Percentiles rank a stretch among this genome's conserved stretches.
Evolutionary conservation across 2,329 filamentous ascomycete genomes (phyloP).

Genomic region (Amauroascus niger): DNA sequence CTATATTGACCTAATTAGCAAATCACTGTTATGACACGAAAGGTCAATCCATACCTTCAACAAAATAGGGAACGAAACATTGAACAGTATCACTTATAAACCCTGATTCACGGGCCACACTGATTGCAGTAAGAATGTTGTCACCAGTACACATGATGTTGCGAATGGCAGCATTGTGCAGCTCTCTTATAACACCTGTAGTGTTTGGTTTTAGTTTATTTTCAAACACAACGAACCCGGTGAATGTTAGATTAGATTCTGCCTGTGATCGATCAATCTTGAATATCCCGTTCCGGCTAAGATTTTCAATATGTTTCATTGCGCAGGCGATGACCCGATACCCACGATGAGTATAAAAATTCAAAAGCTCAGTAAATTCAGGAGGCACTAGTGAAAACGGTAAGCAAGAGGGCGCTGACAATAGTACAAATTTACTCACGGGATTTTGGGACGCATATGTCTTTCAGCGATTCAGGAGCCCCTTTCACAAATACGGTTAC

Average conservation of each 20-base stretch:
- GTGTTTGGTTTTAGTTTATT: constrained; percentile 94
- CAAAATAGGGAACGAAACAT: constrained; percentile 86
- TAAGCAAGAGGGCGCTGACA: constrained; percentile 11
- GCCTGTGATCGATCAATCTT: constrained; percentile 84
- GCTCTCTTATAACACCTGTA: constrained; percentile 67
- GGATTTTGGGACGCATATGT: constrained; percentile 75
- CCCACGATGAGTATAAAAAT: constrained; percentile 87
- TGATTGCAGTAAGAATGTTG: constrained; percentile 66
- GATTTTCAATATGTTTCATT: constrained; percentile 72
- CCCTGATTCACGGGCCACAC: constrained; percentile 65
- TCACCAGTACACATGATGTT: constrained; percentile 92
- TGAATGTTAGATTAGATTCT: constrained; percentile 73
- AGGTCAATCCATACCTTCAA: constrained; percentile 47
- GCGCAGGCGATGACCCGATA: constrained; percentile 96
- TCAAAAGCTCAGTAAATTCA: constrained; percentile 82
- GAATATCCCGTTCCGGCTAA: constrained; percentile 89
- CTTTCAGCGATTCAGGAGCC: constrained; percentile 89
- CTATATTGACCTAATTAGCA: constrained; percentile 30
- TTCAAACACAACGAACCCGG: constrained; percentile 96
- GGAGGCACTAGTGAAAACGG: constrained; percentile 52
- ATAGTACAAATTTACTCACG: constrained; percentile 45
- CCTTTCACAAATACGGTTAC: constrained; percentile 91
- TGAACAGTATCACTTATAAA: constrained; percentile 79
- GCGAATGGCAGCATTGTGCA: constrained; percentile 72
- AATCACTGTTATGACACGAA: background rate